Conservation (phyloP, 2,329 filamentous ascomycete genomes). For the Botryotinia narcissicola region DNA sequence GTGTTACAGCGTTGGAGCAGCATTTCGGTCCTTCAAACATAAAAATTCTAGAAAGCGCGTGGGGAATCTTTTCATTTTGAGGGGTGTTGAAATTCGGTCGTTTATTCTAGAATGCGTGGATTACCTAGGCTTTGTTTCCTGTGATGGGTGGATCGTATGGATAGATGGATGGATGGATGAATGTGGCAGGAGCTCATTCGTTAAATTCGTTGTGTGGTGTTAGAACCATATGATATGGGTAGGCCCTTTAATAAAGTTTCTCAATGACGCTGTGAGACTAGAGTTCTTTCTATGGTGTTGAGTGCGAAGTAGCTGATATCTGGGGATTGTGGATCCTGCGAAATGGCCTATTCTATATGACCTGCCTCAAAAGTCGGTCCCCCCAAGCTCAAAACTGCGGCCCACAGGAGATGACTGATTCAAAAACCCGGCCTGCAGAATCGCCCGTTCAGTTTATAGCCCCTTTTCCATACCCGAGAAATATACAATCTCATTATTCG, state of each 20-base stretch:
- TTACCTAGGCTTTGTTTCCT: not conserved
- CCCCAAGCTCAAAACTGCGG: not conserved
- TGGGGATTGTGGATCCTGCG: not conserved
- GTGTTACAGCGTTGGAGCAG: slow-evolving; percentile 7
- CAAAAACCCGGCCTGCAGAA: not conserved
- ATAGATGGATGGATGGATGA: not conserved
- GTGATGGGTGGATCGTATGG: not conserved
- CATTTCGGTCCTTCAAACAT: not conserved
- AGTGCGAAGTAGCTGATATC: not conserved
- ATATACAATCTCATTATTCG: not conserved
- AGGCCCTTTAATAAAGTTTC: not conserved
- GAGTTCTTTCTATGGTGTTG: not conserved
- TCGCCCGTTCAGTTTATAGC: not conserved
- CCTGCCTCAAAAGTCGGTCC: not conserved
- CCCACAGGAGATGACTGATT: not conserved
- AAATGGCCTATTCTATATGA: not conserved
- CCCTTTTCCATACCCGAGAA: not conserved
- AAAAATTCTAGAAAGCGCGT: not conserved
- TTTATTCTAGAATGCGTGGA: not conserved
- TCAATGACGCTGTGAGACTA: not conserved
- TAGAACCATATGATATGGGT: not conserved
- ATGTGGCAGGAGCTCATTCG: not conserved
- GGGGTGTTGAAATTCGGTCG: not conserved
- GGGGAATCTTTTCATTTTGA: not conserved
- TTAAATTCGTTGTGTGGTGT: not conserved